A percentile compares a stretch with the other conserved stretches of the same genome.
These are phyloP conservation scores for Elaphomyces granulatus DNA, from an alignment of 495 filamentous ascomycete species.

Conservation along the genomic window DNA sequence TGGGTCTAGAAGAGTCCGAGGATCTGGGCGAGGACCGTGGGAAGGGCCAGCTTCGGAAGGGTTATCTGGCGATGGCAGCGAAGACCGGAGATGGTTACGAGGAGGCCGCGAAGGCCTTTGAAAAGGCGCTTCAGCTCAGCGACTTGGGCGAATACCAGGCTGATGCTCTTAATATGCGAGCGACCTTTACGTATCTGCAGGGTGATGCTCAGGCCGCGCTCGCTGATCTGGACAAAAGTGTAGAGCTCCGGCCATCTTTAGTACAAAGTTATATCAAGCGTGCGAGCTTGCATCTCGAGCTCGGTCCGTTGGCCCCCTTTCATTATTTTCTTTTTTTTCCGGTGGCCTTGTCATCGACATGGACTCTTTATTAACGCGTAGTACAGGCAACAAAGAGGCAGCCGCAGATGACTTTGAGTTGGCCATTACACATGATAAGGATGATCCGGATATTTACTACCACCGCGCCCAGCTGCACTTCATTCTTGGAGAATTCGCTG, in stretches of 20 bases:
- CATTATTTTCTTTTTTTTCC: no score
- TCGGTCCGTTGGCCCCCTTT: constrained; percentile 53
- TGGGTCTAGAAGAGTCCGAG: constrained; percentile 64
- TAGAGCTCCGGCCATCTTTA: constrained; percentile 71
- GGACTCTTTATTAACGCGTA: no score
- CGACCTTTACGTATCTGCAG: constrained; percentile 84
- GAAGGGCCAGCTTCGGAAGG: constrained; percentile 69
- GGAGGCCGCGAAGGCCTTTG: constrained; percentile 69
- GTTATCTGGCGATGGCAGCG: constrained; percentile 62
- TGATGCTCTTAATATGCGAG: constrained; percentile 87
- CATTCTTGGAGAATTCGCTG: constrained; percentile 82
- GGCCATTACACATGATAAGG: constrained; percentile 69
- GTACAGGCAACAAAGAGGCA: constrained; percentile 63
- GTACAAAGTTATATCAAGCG: constrained; percentile 98
- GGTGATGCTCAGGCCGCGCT: constrained; percentile 76
- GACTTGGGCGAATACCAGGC: constrained; percentile 71
- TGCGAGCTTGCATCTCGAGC: constrained; percentile 93
- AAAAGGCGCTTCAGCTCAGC: constrained; percentile 68
- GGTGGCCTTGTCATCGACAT: no score
- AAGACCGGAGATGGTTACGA: constrained; percentile 85
- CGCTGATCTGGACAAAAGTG: constrained; percentile 74
- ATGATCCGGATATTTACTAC: constrained; percentile 97
- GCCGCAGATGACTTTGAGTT: constrained; percentile 79
- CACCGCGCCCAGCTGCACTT: constrained; percentile 98
- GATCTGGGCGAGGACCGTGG: constrained; percentile 68